Conservation (phyloP, 768 basidiomycete genomes). For the Boletus vermiculosoides region DNA sequence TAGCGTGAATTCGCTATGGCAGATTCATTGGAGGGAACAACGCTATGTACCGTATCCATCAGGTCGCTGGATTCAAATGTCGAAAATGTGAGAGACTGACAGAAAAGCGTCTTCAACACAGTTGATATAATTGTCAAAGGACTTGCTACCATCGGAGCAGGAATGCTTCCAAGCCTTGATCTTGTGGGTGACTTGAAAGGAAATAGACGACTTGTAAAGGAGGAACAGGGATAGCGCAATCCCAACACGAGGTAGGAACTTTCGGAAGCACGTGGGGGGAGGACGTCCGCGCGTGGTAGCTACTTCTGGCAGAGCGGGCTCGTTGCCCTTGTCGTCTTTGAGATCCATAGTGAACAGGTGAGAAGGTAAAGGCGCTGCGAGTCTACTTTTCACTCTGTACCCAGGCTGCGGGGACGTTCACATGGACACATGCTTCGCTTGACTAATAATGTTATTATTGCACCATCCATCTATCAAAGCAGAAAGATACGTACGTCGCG, state of each 20-base stretch:
- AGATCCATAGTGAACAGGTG: constrained; percentile 12
- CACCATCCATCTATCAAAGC: background rate
- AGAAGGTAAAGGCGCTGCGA: background rate
- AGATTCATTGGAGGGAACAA: constrained; percentile 54
- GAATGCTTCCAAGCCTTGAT: constrained; percentile 12
- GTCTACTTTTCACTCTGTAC: too few relatives aligned
- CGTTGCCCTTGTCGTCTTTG: constrained; percentile 12
- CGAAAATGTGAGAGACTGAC: constrained; percentile 25
- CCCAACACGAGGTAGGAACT: constrained; percentile 4
- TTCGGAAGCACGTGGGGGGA: constrained; percentile 2
- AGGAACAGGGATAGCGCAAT: constrained; percentile 7
- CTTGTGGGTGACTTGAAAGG: background rate
- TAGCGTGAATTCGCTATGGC: constrained; percentile 55
- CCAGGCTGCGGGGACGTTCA: background rate
- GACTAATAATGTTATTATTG: background rate
- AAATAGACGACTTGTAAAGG: constrained; percentile 8
- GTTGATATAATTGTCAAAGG: constrained; percentile 15
- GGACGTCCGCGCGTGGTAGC: background rate
- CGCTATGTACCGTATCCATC: constrained; percentile 33
- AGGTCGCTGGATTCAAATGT: background rate
- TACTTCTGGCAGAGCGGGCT: constrained; percentile 12
- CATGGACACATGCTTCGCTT: constrained; percentile 5
- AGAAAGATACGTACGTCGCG: background rate
- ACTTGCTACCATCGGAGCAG: background rate
- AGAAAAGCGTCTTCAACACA: constrained; percentile 35